Evolutionary conservation across 1,139 yeast species (phyloP).

Genomic region (Waltiozyma sp.): DNA sequence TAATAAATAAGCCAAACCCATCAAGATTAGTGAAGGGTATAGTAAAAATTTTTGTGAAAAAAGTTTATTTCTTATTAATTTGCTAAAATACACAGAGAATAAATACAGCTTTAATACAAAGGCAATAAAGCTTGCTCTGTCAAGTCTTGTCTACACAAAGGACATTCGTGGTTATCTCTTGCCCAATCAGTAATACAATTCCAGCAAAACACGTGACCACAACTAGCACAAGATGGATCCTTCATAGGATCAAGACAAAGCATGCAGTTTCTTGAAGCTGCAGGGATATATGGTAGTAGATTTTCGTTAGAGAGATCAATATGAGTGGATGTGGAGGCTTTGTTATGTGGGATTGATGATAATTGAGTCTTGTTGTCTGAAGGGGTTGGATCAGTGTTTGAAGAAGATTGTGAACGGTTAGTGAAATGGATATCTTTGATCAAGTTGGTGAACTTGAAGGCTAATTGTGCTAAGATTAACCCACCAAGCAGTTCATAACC

Average conservation of each 20-base stretch:
- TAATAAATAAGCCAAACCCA: too few relatives aligned
- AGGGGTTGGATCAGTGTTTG: slow-evolving; percentile 1
- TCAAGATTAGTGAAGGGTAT: too few relatives aligned
- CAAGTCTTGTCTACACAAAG: slow-evolving; percentile 73
- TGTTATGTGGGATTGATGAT: slow-evolving; percentile 8
- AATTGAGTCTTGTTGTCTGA: slow-evolving; percentile 6
- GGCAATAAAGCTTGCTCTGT: slow-evolving; percentile 69
- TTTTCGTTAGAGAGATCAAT: slow-evolving; percentile 48
- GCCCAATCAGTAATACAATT: slow-evolving; percentile 84
- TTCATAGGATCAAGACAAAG: slow-evolving; percentile 72
- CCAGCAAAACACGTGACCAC: slow-evolving; percentile 96
- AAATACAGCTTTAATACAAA: slow-evolving; percentile 28
- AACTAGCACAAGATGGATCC: slow-evolving; percentile 75
- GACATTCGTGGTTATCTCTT: slow-evolving; percentile 81
- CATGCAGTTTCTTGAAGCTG: slow-evolving; percentile 64
- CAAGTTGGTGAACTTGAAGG: slow-evolving; percentile 29
- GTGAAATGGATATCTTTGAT: slow-evolving; percentile 2
- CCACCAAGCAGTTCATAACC: slow-evolving; percentile 75
- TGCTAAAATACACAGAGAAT: too few relatives aligned
- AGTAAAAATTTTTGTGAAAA: too few relatives aligned
- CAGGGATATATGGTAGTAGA: slow-evolving; percentile 60
- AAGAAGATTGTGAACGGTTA: not conserved
- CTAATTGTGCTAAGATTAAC: slow-evolving; percentile 50
- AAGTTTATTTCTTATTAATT: too few relatives aligned
- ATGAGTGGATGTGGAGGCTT: slow-evolving; percentile 4